Base-by-base conservation (phyloP, 1,139 yeast genomes). In the Neolecta irregularis region DNA sequence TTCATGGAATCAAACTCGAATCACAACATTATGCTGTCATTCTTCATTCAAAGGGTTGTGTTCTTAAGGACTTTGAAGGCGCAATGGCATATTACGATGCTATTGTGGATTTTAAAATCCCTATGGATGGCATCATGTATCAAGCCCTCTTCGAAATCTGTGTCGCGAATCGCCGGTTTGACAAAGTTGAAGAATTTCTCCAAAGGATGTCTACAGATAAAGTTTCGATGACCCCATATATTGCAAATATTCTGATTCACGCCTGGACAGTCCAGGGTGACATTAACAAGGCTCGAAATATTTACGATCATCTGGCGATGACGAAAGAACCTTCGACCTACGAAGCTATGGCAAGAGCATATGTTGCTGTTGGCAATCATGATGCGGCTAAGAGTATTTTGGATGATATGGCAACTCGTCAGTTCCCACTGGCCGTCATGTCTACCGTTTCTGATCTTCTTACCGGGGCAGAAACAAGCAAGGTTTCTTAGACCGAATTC, bases 11-110 rank as follows among this genome's bases (percentile, higher is more conserved):
- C 45, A 55, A 5, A 43, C 30, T 41, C 8, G 33, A 33, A 15
- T 25, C 55, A 16, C 54, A 52, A 44, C 66, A 62, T 40, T 56
- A 55, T 30, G 62, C 65, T 3, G 53, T 64, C 2, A 44, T 61
- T 30, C 44, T 61, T 23, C 49, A 50, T 15, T 62, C 62, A 8
- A 54, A 62, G 7, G 66, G 66, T 2, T 61, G 59, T 6, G 48
- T 50, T 9, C 39, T 45, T 41, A 42, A 43, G 9, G 58, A 59
- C 34, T 41, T 60, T 7, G 48, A 44, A 2, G 48, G 55, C 2
- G 64, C 64, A 6, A 44, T 49, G 24, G 47, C 46, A 33, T 58
- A 58, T 37, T 61, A 57, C 41, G 43, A 50, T 6, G 7, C n/a
- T 9, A 28, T 28, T 28, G 22, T 24, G 20, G 8, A 16, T 8